A percentile compares a stretch with the other conserved stretches of the same genome.
Evolutionary conservation across 1,284 basidiomycete genomes (phyloP).

Genomic region (Marasmius tenuissimus): DNA sequence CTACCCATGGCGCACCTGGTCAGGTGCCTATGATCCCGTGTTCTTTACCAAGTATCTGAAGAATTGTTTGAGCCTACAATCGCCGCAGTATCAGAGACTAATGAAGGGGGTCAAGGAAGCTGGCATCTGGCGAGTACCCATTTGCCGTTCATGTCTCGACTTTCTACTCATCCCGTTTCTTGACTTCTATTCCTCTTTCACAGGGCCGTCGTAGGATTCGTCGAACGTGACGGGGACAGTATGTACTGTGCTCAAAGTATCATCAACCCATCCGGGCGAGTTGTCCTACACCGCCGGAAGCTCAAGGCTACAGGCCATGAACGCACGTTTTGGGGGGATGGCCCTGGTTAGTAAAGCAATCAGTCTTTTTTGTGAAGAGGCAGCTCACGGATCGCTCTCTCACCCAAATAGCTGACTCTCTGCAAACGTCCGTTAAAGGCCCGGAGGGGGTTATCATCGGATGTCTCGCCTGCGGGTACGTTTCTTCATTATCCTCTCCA

Average conservation of each 20-base stretch:
- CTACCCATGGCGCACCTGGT: conserved; percentile 19
- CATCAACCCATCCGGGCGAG: conserved; percentile 14
- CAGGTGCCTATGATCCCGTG: conserved; percentile 10
- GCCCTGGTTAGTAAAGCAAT: conserved; percentile 8
- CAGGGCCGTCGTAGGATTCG: conserved; percentile 19
- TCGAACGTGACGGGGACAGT: conserved; percentile 15
- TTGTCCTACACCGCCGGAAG: conserved; percentile 20
- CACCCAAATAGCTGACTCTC: conserved; percentile 8
- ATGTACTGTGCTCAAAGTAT: conserved; percentile 19
- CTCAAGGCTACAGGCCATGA: conserved; percentile 20
- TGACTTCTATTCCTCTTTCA: not conserved
- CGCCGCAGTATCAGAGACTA: conserved; percentile 14
- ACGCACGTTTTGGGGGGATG: conserved; percentile 21
- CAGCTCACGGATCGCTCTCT: not conserved
- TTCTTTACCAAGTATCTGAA: conserved; percentile 14
- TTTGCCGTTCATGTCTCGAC: not conserved
- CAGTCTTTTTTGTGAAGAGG: not conserved
- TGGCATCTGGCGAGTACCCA: conserved; percentile 12
- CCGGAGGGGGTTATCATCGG: conserved; percentile 14
- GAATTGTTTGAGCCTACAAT: conserved; percentile 13
- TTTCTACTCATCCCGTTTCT: not conserved
- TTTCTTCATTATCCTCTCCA: not conserved
- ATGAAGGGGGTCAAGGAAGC: conserved; percentile 12
- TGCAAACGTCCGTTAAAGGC: conserved; percentile 15
- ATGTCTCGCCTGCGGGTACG: conserved; percentile 16